phyloP scores from a whole-genome alignment of 2,329 filamentous ascomycete genomes.

The Colletotrichum lindemuthianum region DNA sequence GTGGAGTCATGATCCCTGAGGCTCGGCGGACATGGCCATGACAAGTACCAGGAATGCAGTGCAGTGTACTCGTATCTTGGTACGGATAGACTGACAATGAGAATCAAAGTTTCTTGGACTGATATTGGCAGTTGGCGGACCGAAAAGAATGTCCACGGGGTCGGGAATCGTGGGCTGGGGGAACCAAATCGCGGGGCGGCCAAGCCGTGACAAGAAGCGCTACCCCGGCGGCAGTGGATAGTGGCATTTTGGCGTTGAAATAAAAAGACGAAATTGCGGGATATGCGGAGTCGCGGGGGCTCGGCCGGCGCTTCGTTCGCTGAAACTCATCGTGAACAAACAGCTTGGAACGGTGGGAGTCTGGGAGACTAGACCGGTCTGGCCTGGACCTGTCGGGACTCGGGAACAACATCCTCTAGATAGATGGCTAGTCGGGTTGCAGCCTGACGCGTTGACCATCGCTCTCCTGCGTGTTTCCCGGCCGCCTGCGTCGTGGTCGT shows the following conservation, averaged over 20 bases:
- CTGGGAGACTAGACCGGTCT: neutral
- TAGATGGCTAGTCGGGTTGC: neutral
- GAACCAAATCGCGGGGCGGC: slow-evolving; percentile 31
- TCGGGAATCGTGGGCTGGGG: slow-evolving; percentile 13
- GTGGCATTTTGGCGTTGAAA: slow-evolving; percentile 13
- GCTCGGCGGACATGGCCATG: slow-evolving; percentile 18
- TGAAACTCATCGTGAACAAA: slow-evolving; percentile 14
- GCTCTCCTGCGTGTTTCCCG: too few relatives aligned
- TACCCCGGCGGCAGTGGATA: slow-evolving; percentile 21
- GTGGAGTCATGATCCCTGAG: slow-evolving; percentile 30
- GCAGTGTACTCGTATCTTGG: neutral
- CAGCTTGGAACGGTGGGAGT: neutral
- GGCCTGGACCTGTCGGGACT: too few relatives aligned
- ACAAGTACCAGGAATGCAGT: slow-evolving; percentile 2
- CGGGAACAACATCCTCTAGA: too few relatives aligned
- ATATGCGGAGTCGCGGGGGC: slow-evolving; percentile 31
- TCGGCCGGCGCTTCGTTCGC: slow-evolving; percentile 29
- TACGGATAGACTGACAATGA: neutral
- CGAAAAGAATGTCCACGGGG: slow-evolving; percentile 12
- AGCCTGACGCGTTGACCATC: neutral
- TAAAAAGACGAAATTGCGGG: slow-evolving; percentile 22
- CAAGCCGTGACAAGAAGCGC: slow-evolving; percentile 16
- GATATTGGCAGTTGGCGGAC: slow-evolving; percentile 8
- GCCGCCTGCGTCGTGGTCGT: too few relatives aligned
- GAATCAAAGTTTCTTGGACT: slow-evolving; percentile 10